Evolutionary conservation across 805 yeast species (phyloP).

Genomic region (Ogataea corticis): DNA sequence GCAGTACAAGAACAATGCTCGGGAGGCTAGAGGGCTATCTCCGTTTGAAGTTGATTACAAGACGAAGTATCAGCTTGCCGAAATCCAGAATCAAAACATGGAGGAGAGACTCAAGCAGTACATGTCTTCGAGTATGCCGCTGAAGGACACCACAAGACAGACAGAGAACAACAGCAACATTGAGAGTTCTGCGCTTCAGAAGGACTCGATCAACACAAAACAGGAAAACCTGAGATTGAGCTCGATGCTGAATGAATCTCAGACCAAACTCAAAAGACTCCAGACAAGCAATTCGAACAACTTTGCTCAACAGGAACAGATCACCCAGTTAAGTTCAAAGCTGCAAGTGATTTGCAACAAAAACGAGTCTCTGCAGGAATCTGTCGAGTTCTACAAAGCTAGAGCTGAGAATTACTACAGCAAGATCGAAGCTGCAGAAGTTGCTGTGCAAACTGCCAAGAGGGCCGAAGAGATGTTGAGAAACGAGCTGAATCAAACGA

Average conservation of each 20-base stretch:
- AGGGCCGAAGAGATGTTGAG: slow-evolving; percentile 57
- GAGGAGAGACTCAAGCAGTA: slow-evolving; percentile 36
- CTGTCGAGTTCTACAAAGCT: slow-evolving; percentile 60
- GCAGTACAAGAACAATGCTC: slow-evolving; percentile 29
- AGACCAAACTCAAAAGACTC: slow-evolving; percentile 34
- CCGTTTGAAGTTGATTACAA: slow-evolving; percentile 40
- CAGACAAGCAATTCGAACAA: slow-evolving; percentile 29
- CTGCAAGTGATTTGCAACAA: slow-evolving; percentile 57
- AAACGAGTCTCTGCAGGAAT: slow-evolving; percentile 53
- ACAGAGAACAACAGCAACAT: slow-evolving; percentile 15
- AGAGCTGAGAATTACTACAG: slow-evolving; percentile 74
- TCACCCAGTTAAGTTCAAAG: slow-evolving; percentile 52
- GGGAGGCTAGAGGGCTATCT: slow-evolving; percentile 39
- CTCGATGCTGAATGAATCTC: slow-evolving; percentile 36
- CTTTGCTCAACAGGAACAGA: slow-evolving; percentile 36
- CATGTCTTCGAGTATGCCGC: slow-evolving; percentile 36
- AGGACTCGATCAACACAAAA: slow-evolving; percentile 28
- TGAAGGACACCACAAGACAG: slow-evolving; percentile 24
- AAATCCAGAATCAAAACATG: slow-evolving; percentile 42
- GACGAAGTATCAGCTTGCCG: slow-evolving; percentile 47
- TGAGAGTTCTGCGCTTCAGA: slow-evolving; percentile 16
- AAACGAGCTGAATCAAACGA: slow-evolving; percentile 54
- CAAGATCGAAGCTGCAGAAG: slow-evolving; percentile 77
- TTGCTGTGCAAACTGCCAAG: slow-evolving; percentile 62
- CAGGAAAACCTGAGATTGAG: slow-evolving; percentile 37